Base-by-base conservation (phyloP, 306 rosid genomes). In the Inga laurina region DNA sequence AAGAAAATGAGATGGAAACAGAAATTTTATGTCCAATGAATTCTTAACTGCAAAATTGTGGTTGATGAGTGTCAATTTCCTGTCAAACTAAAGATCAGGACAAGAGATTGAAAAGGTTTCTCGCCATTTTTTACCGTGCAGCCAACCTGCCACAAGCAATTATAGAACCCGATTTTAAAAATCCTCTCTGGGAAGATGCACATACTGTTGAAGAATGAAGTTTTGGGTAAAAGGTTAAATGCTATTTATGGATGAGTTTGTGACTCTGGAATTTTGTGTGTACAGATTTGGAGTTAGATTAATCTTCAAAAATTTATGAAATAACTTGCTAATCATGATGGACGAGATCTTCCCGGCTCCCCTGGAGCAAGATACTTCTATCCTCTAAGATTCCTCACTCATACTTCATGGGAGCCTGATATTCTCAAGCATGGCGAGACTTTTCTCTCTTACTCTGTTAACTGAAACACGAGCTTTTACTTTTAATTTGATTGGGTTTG, bases 1-100 rank as follows among this genome's bases (percentile, higher is more conserved):
- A 72, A 45, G 59, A 45, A 72, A 72, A 72, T 72, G 59, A 22
- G 12, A 72, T 45, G 21, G 59, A 72, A 72, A 46, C 59, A 22
- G 59, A 72, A 72, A 45, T 24, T 45, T 32, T 72, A 46, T 72
- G 39, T 24, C 2, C 46, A 46, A 46, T 72, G 57, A 45, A 45
- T 72, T 45, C 59, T 12, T 72, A 24, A 24, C 39, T 72, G 21
- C 4, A 6, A 43, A 44, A 4, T 71, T 22, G 37, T 72, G 57
- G 76, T 41, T n/a, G 45, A 41, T 49, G 74, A 43, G n/a, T 66
- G 3, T 21, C 41, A 30, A 30, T 34, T 43, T 41, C 30, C 51
- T 70, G 75, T 70, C 24, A 11, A 21, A 70, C 34, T 18, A 39
- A 19, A 21, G 48, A 69, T 69, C 22, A 41, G 24, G 4, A 2